Base-by-base conservation (phyloP, 177 flowering plant species). In the Vitis hybrid region DNA sequence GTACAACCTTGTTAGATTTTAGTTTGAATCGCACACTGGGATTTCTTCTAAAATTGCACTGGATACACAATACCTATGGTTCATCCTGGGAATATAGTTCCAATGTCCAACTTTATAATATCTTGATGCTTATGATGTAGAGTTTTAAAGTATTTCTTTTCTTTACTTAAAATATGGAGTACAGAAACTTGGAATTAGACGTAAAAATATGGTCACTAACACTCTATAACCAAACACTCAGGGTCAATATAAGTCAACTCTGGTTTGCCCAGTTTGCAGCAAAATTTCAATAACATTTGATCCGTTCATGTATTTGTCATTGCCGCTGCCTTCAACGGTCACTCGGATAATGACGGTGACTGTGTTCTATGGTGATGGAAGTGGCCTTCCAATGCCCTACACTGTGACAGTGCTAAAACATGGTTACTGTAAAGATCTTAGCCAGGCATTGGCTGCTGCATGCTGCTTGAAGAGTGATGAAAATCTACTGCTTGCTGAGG, bases 221-320 rank as follows among this genome's bases (percentile, higher is more conserved):
- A 66, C 3, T 6, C 72, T 66, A 56, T 70, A 55, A 51, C 62
- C 23, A 63, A 66, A 30, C 73, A 56, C 39, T 60, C 87, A 91
- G 99, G 99, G 99, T 67, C 99, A 96, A 81, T 96, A 92, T 63
- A 96, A 93, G 70, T 96, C 99, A 7, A 96, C 99, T 26, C 74
- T 96, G 80, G 93, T 93, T 64, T 96, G 99, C 80, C 98, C 99
- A 60, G 81, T 68, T 74, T 96, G 99, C 79, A 76, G 81, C 75
- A 96, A 96, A 79, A 85, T 96, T 68, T 96, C 99, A 51, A 89
- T 96, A 50, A 94, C 98, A 52, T 96, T 96, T 80, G 98, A 96
- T 67, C 99, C 98, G 34, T 96, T 93, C 76, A 96, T 96, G 99
- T 96, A 93, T 76, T 82, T 96, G 68, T 88, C 98, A 18, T 68